Evolutionary conservation across 768 basidiomycete genomes (phyloP), one percentile per base, ranked within the genome.

Genomic region (Naganishia randhawae): DNA sequence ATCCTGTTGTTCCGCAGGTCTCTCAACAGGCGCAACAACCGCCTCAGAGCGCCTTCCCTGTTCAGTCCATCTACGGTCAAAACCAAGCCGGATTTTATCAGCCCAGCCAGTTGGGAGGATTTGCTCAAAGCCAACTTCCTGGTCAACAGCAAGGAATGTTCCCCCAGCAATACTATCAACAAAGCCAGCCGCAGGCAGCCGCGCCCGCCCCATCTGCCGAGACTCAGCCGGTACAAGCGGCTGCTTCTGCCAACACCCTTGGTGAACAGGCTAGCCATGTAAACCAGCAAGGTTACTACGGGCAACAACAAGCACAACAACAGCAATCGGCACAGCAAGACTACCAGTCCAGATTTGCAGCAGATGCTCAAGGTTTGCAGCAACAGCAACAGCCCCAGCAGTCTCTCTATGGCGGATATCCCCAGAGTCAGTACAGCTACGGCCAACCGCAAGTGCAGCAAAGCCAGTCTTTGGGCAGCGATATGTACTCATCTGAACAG

Each of bases 401-500:
- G 52, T 63, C 70, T 2, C 29, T 69, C 25, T 74, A 71, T 33
- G 67, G 67, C 48, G 57, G 57, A 62, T 75, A 75, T 70, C 75
- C 74, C 29, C 72, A 75, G 29, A 72, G 39, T 10, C 70, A 66
- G 52, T 70, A 70, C 63, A 68, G 69, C 64, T 68, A 71, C 53
- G 70, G 61, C 54, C 72, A 71, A 62, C 65, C 52, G 27, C 73
- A 72, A 31, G 31, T 50, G 11, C 73, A 75, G 67, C 71, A 72
- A 48, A 66, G 71, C 32, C 70, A 72, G 33, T 53, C 66, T 11
- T 66, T 74, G 22, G 62, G 70, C n/a, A 73, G 67, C 68, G 77
- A 79, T 50, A 64, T 65, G 29, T 77, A 74, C 66, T 73, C 72
- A 50, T 73, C 72, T 45, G 75, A 73, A 51, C 66, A 73, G 50